These are phyloP conservation scores for Articulospora tetracladia DNA, from an alignment of 495 filamentous ascomycete genomes.

Conservation along the genomic window DNA sequence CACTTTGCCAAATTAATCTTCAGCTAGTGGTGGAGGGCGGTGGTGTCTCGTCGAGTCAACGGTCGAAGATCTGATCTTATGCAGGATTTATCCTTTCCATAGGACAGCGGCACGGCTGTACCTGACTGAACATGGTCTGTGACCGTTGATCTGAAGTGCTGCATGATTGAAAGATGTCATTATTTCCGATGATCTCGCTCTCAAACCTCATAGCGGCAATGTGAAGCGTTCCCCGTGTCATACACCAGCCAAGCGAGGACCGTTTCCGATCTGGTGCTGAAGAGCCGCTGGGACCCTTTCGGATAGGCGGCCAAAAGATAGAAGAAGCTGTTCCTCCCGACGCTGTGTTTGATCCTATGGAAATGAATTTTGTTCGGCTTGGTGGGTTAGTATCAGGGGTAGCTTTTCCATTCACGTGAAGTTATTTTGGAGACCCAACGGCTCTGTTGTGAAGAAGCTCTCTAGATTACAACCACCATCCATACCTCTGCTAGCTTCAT, in stretches of 20 bases:
- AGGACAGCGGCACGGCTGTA: not conserved
- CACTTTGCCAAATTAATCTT: too few species aligned
- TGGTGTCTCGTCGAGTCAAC: not conserved
- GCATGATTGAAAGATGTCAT: constrained; percentile 13
- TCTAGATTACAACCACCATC: too few species aligned
- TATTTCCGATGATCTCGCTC: constrained; percentile 3
- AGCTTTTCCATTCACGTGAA: too few species aligned
- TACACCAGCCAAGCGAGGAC: not conserved
- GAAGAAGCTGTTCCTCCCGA: not conserved
- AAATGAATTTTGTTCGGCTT: too few species aligned
- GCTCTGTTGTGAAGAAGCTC: too few species aligned
- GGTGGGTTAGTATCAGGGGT: too few species aligned
- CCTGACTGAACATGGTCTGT: not conserved
- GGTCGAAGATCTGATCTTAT: not conserved
- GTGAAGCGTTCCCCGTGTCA: constrained; percentile 9
- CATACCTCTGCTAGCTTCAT: too few species aligned
- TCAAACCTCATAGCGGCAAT: not conserved
- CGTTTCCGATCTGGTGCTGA: not conserved
- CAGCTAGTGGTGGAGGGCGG: too few species aligned
- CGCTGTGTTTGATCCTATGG: too few species aligned
- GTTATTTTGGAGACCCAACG: too few species aligned
- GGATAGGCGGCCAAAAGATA: not conserved
- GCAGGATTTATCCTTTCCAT: not conserved
- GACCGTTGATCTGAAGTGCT: constrained; percentile 2
- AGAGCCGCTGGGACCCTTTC: not conserved